Percentiles rank a stretch among this genome's conserved stretches.
phyloP scores from a whole-genome alignment of 73 alveolate genomes.

The Stentor roeselii region DNA sequence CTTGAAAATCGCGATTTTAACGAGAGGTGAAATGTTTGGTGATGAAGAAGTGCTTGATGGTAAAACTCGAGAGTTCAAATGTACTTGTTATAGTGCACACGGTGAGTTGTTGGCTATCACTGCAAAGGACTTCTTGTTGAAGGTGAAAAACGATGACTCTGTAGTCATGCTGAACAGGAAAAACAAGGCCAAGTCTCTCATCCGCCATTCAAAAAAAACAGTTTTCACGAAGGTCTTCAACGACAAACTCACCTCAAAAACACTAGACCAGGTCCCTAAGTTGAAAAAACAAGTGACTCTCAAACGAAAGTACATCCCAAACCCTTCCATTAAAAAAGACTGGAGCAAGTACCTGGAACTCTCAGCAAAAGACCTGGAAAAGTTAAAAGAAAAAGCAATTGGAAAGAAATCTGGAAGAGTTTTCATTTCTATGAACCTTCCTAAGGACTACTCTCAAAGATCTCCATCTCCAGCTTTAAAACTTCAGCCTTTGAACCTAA shows the following conservation, averaged over 20 bases:
- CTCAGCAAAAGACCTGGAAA: not conserved
- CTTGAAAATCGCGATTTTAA: conserved; percentile 33
- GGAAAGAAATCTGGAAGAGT: not conserved
- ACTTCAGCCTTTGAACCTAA: not conserved
- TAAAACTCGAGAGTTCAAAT: not conserved
- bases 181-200: not conserved
- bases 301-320: no score
- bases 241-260: no score
- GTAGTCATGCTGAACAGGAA: not conserved
- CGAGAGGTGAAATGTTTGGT: conserved; percentile 26
- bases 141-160: conserved; percentile 7
- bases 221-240: no score
- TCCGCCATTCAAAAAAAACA: no score
- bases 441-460: not conserved
- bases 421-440: not conserved
- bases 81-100: not conserved
- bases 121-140: not conserved
- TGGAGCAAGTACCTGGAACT: no score
- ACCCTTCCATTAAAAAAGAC: no score
- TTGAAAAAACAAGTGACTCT: no score
- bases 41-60: conserved; percentile 5
- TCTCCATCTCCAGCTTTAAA: not conserved
- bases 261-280: no score
- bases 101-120: not conserved
- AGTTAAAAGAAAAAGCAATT: not conserved